Percentiles rank a stretch among this genome's conserved stretches.
phyloP scores from a whole-genome alignment of 306 rosid species.

The Fagus crenata region DNA sequence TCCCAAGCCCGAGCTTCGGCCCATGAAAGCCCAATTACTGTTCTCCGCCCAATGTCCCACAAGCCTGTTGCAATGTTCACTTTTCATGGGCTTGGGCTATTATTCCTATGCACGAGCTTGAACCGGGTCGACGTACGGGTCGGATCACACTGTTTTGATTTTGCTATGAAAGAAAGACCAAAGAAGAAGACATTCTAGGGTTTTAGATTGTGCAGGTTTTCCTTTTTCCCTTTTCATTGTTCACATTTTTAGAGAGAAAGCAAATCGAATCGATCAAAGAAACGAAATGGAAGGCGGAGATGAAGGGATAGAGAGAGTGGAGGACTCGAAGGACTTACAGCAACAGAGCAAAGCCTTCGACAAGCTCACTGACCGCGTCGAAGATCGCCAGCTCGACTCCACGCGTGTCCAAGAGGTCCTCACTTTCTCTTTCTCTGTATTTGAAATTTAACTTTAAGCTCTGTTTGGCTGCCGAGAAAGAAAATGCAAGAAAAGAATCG shows the following conservation, averaged over 20 bases:
- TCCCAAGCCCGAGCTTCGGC: too few relatives aligned
- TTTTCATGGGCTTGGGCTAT: too few relatives aligned
- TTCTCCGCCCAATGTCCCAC: too few relatives aligned
- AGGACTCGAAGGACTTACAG: conserved; percentile 82
- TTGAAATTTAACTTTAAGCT: background rate
- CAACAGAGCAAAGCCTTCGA: conserved; percentile 95
- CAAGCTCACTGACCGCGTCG: conserved; percentile 96
- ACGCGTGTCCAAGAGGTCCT: conserved; percentile 89
- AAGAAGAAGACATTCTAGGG: too few relatives aligned
- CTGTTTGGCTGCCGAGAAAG: background rate
- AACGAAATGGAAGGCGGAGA: conserved; percentile 70
- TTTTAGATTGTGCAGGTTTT: too few relatives aligned
- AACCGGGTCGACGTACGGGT: too few relatives aligned
- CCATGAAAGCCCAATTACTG: too few relatives aligned
- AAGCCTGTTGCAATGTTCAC: too few relatives aligned
- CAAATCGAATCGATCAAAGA: background rate
- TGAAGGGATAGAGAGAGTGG: conserved; percentile 67
- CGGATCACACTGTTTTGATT: too few relatives aligned
- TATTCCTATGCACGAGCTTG: too few relatives aligned
- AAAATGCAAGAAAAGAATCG: background rate
- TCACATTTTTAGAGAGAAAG: conserved; percentile 1
- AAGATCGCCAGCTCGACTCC: conserved; percentile 96
- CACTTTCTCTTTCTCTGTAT: background rate
- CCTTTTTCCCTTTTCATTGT: too few relatives aligned
- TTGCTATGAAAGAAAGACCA: too few relatives aligned